phyloP scores from a whole-genome alignment of 768 basidiomycete species.

The Plicaturopsis crispa region DNA sequence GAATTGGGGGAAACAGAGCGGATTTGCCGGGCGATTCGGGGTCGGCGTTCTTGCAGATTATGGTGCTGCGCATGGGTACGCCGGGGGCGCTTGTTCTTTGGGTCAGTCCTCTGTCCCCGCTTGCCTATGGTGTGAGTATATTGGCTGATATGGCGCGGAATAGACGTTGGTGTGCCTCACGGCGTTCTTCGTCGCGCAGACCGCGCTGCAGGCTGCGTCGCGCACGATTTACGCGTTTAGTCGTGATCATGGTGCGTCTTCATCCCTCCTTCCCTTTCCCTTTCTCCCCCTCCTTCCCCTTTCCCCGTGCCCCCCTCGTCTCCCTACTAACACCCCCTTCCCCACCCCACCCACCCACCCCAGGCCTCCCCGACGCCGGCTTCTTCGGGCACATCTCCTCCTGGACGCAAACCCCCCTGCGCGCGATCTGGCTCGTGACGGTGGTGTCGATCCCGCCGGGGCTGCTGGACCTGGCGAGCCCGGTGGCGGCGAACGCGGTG shows the following conservation, averaged over 20 bases:
- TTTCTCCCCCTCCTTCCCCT: slow-evolving; percentile 1
- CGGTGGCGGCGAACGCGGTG: slow-evolving; percentile 71
- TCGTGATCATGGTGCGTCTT: slow-evolving; percentile 55
- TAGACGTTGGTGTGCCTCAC: slow-evolving; percentile 74
- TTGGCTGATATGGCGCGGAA: neutral
- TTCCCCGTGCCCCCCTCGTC: neutral
- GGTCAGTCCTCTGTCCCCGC: slow-evolving; percentile 29
- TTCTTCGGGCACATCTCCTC: slow-evolving; percentile 65
- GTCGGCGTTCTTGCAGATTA: slow-evolving; percentile 31
- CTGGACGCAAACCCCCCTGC: slow-evolving; percentile 65
- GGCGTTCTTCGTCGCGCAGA: slow-evolving; percentile 82
- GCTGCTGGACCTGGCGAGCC: slow-evolving; percentile 68
- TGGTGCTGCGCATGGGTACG: slow-evolving; percentile 69
- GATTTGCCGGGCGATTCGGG: too few relatives aligned
- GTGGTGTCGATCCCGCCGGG: slow-evolving; percentile 61
- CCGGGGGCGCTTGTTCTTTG: slow-evolving; percentile 72
- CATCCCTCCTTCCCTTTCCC: neutral
- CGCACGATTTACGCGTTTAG: slow-evolving; percentile 82
- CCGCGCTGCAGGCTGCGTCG: slow-evolving; percentile 75
- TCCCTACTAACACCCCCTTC: slow-evolving; percentile 1
- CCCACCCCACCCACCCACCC: slow-evolving; percentile 1
- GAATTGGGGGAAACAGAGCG: too few relatives aligned
- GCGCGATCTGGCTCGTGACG: slow-evolving; percentile 70
- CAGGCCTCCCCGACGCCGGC: slow-evolving; percentile 69
- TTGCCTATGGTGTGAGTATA: neutral